Evolutionary conservation across 352 stramenopile species (phyloP), one percentile per base, ranked within the genome.

Genomic region (Halophytophthora batemanensis): DNA sequence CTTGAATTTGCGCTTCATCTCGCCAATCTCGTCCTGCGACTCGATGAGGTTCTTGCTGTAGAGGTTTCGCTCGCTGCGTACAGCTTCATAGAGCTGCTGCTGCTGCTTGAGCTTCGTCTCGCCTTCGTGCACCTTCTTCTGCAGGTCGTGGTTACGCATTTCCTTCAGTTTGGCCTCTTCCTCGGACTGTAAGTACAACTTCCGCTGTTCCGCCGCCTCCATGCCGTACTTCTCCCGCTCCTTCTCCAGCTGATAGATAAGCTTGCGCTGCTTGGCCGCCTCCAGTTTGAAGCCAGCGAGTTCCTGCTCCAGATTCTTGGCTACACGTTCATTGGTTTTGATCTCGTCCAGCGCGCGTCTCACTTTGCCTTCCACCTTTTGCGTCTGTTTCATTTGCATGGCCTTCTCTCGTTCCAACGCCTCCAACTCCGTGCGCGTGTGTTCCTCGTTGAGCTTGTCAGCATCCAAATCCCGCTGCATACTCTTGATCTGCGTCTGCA

Each of bases 1-100:
- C 66, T 98, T 98, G 70, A 98, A 97, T 64, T 98, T 98, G 62
- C 92, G 82, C 61, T 98, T 97, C 82, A 98, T 96, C 61, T 97
- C 88, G 7, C 81, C 82, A 38, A 99, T 98, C 63, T 98, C 94
- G 63, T 98, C 92, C 56, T 98, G 91, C 18, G 83, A 86, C 61
- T 98, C 95, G 44, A 98, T 95, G 25, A 99, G 76, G 50, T 98
- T 96, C 71, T 98, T 98, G 58, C 79, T 92, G 74, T 98, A 98
- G 42, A 98, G 56, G 53, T 98, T 98, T 34, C 90, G 83, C 51
- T 99, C 96, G 41, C 76, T 87, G 31, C 93, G 90, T 23, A 98
- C 91, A 19, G 70, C 78, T 50, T 99, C 96, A 59, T 98, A 98
- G 15, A 98, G 75, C 61, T 98, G 86, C 66, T 98, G 89, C 67